Evolutionary conservation across 768 basidiomycete genomes (phyloP).

Genomic region (Boletus reticuloceps): DNA sequence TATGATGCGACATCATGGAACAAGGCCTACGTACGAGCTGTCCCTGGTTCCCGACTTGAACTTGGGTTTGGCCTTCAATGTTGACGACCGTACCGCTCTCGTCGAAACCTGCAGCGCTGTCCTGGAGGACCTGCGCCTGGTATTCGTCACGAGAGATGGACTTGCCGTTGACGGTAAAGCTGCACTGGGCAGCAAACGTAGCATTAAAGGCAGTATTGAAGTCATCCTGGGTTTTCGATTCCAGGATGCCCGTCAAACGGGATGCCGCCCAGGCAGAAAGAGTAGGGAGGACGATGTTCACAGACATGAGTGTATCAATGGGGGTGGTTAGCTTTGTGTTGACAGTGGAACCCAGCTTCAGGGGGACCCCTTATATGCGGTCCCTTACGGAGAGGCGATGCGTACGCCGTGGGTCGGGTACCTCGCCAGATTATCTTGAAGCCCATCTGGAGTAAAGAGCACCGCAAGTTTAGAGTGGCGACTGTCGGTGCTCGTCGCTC

Average conservation of each 20-base stretch:
- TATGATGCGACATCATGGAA: neutral
- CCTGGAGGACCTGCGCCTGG: slow-evolving; percentile 33
- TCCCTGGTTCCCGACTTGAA: slow-evolving; percentile 25
- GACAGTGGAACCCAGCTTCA: neutral
- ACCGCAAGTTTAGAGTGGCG: too few species aligned
- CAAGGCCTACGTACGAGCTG: slow-evolving; percentile 19
- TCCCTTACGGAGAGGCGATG: neutral
- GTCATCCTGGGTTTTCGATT: slow-evolving; percentile 34
- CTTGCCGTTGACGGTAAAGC: slow-evolving; percentile 42
- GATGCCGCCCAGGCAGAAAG: slow-evolving; percentile 43
- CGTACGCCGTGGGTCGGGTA: neutral
- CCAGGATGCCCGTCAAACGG: slow-evolving; percentile 37
- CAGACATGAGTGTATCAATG: slow-evolving; percentile 19
- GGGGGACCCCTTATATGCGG: slow-evolving; percentile 11
- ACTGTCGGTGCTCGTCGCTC: neutral
- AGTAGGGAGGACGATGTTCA: slow-evolving; percentile 35
- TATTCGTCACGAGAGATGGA: slow-evolving; percentile 39
- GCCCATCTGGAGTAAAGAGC: too few species aligned
- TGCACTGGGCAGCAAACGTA: slow-evolving; percentile 37
- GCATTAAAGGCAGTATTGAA: slow-evolving; percentile 40
- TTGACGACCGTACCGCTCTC: slow-evolving; percentile 19
- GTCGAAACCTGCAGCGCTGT: slow-evolving; percentile 22
- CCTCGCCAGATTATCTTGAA: too few species aligned
- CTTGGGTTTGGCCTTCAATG: slow-evolving; percentile 27
- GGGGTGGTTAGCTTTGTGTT: too few species aligned